A percentile compares a stretch with the other conserved stretches of the same genome.
Conservation (phyloP, 2,329 filamentous ascomycete species). For the Raffaelea ambrosiae region DNA sequence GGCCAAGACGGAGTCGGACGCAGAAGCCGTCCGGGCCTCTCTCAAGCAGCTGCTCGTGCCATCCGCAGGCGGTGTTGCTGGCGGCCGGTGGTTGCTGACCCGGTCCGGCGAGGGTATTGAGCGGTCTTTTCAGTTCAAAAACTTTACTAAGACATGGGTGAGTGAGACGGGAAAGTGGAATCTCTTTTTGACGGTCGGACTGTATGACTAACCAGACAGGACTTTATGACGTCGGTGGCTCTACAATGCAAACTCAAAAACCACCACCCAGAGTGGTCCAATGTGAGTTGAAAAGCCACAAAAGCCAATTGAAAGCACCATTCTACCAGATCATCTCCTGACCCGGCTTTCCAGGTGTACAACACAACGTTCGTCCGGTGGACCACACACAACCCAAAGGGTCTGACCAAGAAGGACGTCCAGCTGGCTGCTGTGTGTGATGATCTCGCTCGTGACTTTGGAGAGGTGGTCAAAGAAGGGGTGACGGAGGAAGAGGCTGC, state of each 20-base stretch:
- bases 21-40: conserved; percentile 10
- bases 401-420: conserved; percentile 57
- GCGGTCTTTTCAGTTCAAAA: conserved; percentile 55
- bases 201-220: too few relatives aligned
- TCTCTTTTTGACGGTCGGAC: too few relatives aligned
- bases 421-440: conserved; percentile 56
- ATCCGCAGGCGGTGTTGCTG: background rate
- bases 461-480: conserved; percentile 31
- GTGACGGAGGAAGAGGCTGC: conserved; percentile 5
- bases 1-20: background rate
- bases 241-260: conserved; percentile 58
- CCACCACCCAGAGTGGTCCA: conserved; percentile 72
- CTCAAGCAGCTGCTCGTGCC: conserved; percentile 24
- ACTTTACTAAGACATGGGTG: conserved; percentile 58
- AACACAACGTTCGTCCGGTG: conserved; percentile 63
- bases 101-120: conserved; percentile 46
- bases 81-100: conserved; percentile 41
- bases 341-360: conserved; percentile 56
- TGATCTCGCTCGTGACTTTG: conserved; percentile 44
- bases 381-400: conserved; percentile 61
- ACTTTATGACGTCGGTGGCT: conserved; percentile 67
- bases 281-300: conserved; percentile 38
- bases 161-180: too few relatives aligned
- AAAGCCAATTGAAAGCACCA: too few relatives aligned
- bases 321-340: too few relatives aligned